Percentiles rank a stretch among this genome's conserved stretches.
Evolutionary conservation across 768 basidiomycete species (phyloP).

Genomic region (Amanita molliuscula): DNA sequence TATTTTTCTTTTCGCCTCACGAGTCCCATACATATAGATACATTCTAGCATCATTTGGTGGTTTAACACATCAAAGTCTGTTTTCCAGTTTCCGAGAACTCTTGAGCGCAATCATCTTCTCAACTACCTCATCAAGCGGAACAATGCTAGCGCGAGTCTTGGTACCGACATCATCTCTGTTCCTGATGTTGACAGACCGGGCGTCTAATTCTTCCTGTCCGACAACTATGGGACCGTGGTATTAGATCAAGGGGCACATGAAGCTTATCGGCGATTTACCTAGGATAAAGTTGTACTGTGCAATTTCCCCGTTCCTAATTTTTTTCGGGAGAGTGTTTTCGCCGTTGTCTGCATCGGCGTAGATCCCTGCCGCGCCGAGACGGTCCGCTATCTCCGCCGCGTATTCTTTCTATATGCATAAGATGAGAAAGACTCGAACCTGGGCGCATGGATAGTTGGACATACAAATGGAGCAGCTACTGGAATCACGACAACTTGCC

Average conservation of each 20-base stretch:
- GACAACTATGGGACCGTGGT: constrained; percentile 50
- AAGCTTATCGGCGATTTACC: constrained; percentile 42
- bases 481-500: constrained; percentile 91
- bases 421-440: constrained; percentile 10
- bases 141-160: constrained; percentile 74
- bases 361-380: constrained; percentile 63
- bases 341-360: constrained; percentile 86
- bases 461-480: constrained; percentile 83
- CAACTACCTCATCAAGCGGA: constrained; percentile 57
- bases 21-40: not conserved
- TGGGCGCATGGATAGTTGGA: constrained; percentile 11
- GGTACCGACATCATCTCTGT: constrained; percentile 85
- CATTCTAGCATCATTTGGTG: not conserved
- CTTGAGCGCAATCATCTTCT: constrained; percentile 70
- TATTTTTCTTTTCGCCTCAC: not conserved
- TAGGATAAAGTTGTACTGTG: constrained; percentile 96
- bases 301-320: constrained; percentile 93
- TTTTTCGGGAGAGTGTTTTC: constrained; percentile 93
- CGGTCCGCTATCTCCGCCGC: constrained; percentile 70
- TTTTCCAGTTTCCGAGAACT: constrained; percentile 30
- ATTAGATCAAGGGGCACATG: not conserved
- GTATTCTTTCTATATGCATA: constrained; percentile 64
- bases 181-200: constrained; percentile 88
- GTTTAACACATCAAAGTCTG: constrained; percentile 19
- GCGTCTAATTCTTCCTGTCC: constrained; percentile 86